A percentile compares a stretch with the other conserved stretches of the same genome.
phyloP scores from a whole-genome alignment of 75 land plant species.

The Pinus taeda region DNA sequence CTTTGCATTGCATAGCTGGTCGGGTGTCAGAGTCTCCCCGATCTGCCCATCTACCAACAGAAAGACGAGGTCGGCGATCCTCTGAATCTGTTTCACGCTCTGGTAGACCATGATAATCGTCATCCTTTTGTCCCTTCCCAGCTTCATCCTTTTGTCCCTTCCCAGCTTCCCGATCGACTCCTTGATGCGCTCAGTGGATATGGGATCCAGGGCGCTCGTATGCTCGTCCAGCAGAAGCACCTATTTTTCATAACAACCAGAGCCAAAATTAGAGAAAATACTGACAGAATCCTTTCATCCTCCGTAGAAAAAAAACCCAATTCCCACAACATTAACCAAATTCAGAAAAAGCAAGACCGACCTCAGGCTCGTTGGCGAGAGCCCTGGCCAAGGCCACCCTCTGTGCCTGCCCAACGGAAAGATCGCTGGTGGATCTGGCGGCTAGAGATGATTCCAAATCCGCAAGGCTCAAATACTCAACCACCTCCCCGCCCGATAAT shows the following conservation, averaged over 20 bases:
- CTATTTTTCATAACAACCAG: slow-evolving; percentile 20
- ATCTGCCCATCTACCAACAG: slow-evolving; percentile 78
- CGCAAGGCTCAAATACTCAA: slow-evolving; percentile 48
- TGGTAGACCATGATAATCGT: slow-evolving; percentile 87
- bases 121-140: slow-evolving; percentile 53
- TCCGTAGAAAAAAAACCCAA: not conserved
- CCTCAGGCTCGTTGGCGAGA: slow-evolving; percentile 89
- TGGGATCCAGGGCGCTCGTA: slow-evolving; percentile 91
- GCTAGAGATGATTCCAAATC: slow-evolving; percentile 74
- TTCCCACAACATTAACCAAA: no score
- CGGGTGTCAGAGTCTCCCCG: slow-evolving; percentile 68
- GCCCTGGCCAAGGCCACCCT: slow-evolving; percentile 95
- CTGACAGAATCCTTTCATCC: not conserved
- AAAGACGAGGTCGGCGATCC: slow-evolving; percentile 74
- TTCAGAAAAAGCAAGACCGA: slow-evolving; percentile 7
- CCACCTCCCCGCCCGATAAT: slow-evolving; percentile 48
- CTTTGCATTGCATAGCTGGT: slow-evolving; percentile 51
- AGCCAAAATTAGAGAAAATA: not conserved
- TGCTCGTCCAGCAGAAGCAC: slow-evolving; percentile 89
- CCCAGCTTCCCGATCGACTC: slow-evolving; percentile 65
- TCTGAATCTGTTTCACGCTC: slow-evolving; percentile 88
- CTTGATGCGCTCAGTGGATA: slow-evolving; percentile 88
- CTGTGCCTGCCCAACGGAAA: slow-evolving; percentile 94
- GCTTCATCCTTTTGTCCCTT: slow-evolving; percentile 44
- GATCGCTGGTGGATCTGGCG: slow-evolving; percentile 29